Conservation (phyloP, 2,329 filamentous ascomycete species). For the Sordariomycetes sp. region DNA sequence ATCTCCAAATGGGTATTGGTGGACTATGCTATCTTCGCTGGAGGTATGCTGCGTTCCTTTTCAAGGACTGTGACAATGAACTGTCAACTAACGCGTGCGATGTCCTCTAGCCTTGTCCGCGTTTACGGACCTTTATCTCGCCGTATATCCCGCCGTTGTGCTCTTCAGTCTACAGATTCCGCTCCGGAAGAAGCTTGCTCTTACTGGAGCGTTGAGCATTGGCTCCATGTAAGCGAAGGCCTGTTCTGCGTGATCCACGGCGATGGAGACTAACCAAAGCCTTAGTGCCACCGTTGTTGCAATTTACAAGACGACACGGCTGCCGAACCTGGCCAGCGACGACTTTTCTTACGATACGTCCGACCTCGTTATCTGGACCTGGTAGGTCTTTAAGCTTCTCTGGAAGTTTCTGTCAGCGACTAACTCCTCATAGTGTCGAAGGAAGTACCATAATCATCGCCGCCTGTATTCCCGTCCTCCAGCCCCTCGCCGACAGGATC, state of each 20-base stretch:
- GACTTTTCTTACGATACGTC: constrained; percentile 21
- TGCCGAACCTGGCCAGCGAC: constrained; percentile 12
- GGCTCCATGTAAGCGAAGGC: constrained; percentile 17
- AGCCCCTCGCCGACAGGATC: constrained; percentile 15
- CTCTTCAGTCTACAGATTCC: constrained; percentile 22
- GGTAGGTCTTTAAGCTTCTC: constrained; percentile 13
- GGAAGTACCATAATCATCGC: constrained; percentile 20
- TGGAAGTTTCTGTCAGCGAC: neutral
- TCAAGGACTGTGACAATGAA: neutral
- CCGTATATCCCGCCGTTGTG: constrained; percentile 23
- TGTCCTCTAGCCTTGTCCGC: constrained; percentile 16
- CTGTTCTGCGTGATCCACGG: neutral
- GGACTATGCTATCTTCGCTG: constrained; percentile 2
- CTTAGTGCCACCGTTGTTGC: constrained; percentile 13
- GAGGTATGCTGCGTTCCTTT: neutral
- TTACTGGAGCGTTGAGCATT: constrained; percentile 22
- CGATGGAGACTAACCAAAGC: constrained; percentile 4
- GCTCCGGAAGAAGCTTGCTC: constrained; percentile 23
- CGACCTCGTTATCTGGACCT: constrained; percentile 30
- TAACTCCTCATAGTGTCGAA: constrained; percentile 13
- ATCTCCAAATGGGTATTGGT: constrained; percentile 8
- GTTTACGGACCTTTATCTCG: constrained; percentile 24
- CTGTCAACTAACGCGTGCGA: neutral
- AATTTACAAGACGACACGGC: constrained; percentile 16
- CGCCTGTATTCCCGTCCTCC: constrained; percentile 19